Base-by-base conservation (phyloP, 371 early-diverging fungal species). In the Dichotomocladium elegans region DNA sequence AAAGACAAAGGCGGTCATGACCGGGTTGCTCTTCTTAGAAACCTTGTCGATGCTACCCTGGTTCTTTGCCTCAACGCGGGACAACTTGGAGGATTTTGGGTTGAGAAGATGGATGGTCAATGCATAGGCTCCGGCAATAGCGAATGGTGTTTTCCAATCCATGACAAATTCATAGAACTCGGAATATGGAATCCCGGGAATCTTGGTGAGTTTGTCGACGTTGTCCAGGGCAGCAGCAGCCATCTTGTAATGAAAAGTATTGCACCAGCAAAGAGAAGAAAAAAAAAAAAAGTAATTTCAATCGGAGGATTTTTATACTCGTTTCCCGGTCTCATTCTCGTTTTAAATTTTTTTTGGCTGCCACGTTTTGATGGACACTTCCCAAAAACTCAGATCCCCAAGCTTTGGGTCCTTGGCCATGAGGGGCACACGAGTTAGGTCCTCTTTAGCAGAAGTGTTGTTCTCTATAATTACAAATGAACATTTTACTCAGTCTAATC, bases 61-160 rank as follows among this genome's bases (percentile, higher is more conserved):
- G 8, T 70, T 69, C 47, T 77, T 72, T 43, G 80, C 81, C 44
- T 76, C 79, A 3, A 77, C 77, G 4, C 79, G 72, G 15, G 83
- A 73, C 8, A 63, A 64, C 48, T 75, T 75, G 47, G 75, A 68
- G 6, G 60, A 27, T 60, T 78, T 75, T 50, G 87, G 88, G 64
- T 88, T 90, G 47, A 81, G 73, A 10, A 80, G 55, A 44, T 63
- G 57, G 29, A 63, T 52, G 37, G 46, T 51, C 19, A 54, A 25
- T 25, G 63, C 54, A 54, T 63, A 90, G 8, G 75, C 57, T 7
- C 75, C 60, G n/a, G 87, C 88, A 41, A 63, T 63, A 22, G 72
- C 71, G 47, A 88, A 15, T 9, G 91, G 89, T 14, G 83, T 80
- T 63, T 82, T 85, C 89, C 87, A 88, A 68, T 87, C 72, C 88